Evolutionary conservation across 78 protist species (phyloP), one percentile per base, ranked within the genome.

Genomic region (Dictyostelium brefeldianum): DNA sequence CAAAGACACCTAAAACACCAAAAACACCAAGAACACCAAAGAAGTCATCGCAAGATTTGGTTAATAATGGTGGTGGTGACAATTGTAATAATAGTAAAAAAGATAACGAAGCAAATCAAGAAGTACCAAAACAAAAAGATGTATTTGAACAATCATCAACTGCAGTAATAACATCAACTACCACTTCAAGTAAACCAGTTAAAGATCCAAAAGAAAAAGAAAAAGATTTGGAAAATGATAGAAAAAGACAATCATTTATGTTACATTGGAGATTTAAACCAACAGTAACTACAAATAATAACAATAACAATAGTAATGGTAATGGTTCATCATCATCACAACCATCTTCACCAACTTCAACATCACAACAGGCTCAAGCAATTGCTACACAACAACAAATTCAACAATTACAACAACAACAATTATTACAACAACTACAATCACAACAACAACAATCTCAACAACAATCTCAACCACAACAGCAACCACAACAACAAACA

Each of bases 231-330:
- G 91, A 83, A 41, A 83, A 83, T 56, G 91, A 83, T 17, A 83
- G 53, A 29, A 83, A 83, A 47, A 69, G 78, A 20, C 80, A 83
- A 56, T 54, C 80, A 4, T 54, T 53, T n/a, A 83, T 83, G 91
- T 14, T 62, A 5, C 91, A 83, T 43, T 83, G 91, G 91, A 69
- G 79, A 83, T 83, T 70, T 47, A 83, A 83, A 43, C 81, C 91
- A 11, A 36, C 78, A 22, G 20, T 46, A 3, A 54, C 25, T 18
- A n/a, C n/a, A 6, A 20, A 64, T 11, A 29, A 25, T 43, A 79
- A 20, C 14, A 54, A 43, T 59, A 57, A 57, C 41, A 20, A 27
- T 12, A 9, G 15, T 5, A 29, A 1, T n/a, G 5, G 4, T 22
- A 51, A 7, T 43, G 27, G 31, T 67, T n/a, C 80, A n/a, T 48